phyloP scores from a whole-genome alignment of 2,329 filamentous ascomycete genomes.

The Didymella arachidicola region DNA sequence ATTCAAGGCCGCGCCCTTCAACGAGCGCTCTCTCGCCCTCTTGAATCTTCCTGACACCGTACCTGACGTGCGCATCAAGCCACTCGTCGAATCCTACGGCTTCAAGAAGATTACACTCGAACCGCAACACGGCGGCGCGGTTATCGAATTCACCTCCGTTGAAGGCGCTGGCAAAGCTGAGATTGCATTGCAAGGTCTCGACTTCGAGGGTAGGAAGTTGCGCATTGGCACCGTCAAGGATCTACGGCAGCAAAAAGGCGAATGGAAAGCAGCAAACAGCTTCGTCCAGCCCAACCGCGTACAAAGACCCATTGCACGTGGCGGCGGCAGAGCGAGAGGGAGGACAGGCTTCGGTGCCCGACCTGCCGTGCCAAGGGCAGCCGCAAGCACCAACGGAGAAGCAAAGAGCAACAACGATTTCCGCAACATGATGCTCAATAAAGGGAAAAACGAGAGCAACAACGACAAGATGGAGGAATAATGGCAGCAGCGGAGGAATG shows the following conservation, averaged over 20 bases:
- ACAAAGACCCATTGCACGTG: constrained; percentile 38
- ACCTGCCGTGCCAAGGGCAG: constrained; percentile 34
- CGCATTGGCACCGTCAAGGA: constrained; percentile 61
- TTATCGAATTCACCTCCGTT: constrained; percentile 79
- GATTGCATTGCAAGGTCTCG: constrained; percentile 52
- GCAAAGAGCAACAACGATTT: constrained; percentile 67
- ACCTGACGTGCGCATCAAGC: constrained; percentile 82
- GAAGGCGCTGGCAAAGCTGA: constrained; percentile 75
- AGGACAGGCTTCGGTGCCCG: constrained; percentile 39
- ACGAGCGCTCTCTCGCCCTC: constrained; percentile 77
- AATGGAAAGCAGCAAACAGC: constrained; percentile 51
- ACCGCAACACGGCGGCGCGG: constrained; percentile 82
- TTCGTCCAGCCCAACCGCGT: constrained; percentile 40
- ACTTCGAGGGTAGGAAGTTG: constrained; percentile 52
- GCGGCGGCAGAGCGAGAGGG: constrained; percentile 40
- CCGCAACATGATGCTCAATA: constrained; percentile 61
- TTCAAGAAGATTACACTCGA: constrained; percentile 80
- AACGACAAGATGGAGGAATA: constrained; percentile 38
- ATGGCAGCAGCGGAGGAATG: constrained; percentile 21
- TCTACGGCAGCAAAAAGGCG: constrained; percentile 48
- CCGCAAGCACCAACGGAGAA: constrained; percentile 27
- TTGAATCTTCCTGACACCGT: constrained; percentile 91
- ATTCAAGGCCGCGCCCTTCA: constrained; percentile 33
- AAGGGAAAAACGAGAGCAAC: constrained; percentile 32
- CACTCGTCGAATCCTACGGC: constrained; percentile 75